Base-by-base conservation (phyloP, 2,329 filamentous ascomycete species). In the Ciborinia camelliae region DNA sequence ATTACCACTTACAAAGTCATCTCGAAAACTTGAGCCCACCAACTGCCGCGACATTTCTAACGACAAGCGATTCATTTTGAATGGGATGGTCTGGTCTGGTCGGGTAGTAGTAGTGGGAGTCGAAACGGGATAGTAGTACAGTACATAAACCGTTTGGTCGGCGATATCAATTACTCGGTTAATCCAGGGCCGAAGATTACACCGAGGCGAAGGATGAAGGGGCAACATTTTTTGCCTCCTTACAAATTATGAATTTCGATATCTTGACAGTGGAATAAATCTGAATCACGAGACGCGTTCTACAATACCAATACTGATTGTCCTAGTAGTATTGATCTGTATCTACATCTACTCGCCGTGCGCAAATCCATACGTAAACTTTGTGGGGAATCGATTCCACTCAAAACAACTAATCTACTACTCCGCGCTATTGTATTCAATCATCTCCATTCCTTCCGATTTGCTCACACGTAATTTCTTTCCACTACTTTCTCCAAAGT, bases 161-260 rank as follows among this genome's bases (percentile, higher is more conserved):
- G 41, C 55, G 55, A 58, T 35, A 47, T 47, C 32, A 58, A 15
- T 20, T 12, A 47, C 41, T 58, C 55, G 55, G 41, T 58, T 35
- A 47, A 47, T 26, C 7, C 30, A 45, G 30, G 8, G 30, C 55
- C 55, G 41, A 58, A 58, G 28, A 58, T 47, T 47, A 23, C n/a
- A 58, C 55, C 55, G 55, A 47, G 28, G 41, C 55, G n/a, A 47
- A 47, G 30, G 55, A 26, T 58, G 41, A 47, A 35, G 55, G 55
- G 53, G 55, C n/a, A 28, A 53, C 30, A 43, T 35, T 8, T 23
- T n/a, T 52, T n/a, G n/a, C n/a, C 32, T 37, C 51, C 32, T 37
- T 15, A 15, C 20, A 26, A 26, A 26, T 35, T 37, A n/a, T 37
- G n/a, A n/a, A 37, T 18, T 53, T 37, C 30, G 9, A 35, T 30